Base-by-base conservation (phyloP, 179 eudicot genomes). In the Silene noctiflora region DNA sequence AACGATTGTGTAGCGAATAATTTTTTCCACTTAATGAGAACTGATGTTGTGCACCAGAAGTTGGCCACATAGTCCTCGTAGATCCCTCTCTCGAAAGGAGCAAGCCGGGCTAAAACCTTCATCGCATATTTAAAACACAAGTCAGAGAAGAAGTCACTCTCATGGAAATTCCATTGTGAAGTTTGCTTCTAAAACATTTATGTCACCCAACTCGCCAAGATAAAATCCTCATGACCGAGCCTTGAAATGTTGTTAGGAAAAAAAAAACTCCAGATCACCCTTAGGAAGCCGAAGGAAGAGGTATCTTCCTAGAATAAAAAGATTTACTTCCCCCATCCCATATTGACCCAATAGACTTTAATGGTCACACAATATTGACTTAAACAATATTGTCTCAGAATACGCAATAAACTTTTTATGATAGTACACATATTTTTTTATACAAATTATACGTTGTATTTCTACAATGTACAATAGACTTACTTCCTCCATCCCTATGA, bases 61-160 rank as follows among this genome's bases (percentile, higher is more conserved):
- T 95, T 95, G 77, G 99, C 99, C 51, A 95, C 99, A 73, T 92
- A 95, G 78, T 95, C 97, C 83, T 91, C 97, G 71, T 92, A 95
- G 72, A 95, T 76, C 24, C 99, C 99, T 81, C 97, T 89, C 75
- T 91, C 97, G 71, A 95, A 95, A 72, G 99, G 99, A 77, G 96
- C 96, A 73, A 95, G 89, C 46, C 96, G 95, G 22, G 92, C 91
- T 58, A 92, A 90, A 83, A 95, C 99, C 98, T 94, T 84, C 39
- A 70, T 67, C 58, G 51, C 66, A 67, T 10, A 16, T 58, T 70
- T 6, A 39, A 58, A n/a, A 21, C 22, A 39, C 21, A 71, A 31
- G n/a, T 55, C 21, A 29, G 71, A 77, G 62, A 77, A 35, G 27
- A 35, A 69, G 8, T 4, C 72, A 65, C 31, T 69, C 21, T 69